Conservation (phyloP, 768 basidiomycete species). For the Kwoniella sp. region DNA sequence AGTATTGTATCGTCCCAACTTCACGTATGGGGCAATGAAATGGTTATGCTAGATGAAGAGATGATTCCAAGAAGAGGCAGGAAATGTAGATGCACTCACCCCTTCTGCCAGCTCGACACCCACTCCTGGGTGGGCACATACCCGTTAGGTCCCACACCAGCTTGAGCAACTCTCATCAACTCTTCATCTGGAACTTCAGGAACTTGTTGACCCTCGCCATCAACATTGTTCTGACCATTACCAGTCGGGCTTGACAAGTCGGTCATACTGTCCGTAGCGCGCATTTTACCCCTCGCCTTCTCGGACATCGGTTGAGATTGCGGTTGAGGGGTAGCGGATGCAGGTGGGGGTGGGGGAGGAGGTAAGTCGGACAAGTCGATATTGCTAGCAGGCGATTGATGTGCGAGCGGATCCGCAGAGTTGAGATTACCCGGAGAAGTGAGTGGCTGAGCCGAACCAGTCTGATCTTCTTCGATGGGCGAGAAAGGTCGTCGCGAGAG, state of each 20-base stretch:
- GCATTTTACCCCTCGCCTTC: slow-evolving; percentile 90
- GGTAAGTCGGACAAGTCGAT: slow-evolving; percentile 8
- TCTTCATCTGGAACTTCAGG: slow-evolving; percentile 58
- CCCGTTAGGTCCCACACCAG: slow-evolving; percentile 79
- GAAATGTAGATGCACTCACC: no score
- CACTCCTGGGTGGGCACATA: slow-evolving; percentile 97
- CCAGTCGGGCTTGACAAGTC: slow-evolving; percentile 17
- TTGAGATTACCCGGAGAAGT: slow-evolving; percentile 34
- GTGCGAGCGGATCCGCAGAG: slow-evolving; percentile 23
- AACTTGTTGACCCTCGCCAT: slow-evolving; percentile 58
- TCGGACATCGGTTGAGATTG: slow-evolving; percentile 62
- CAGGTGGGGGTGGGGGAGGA: slow-evolving; percentile 30
- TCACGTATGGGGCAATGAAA: no score
- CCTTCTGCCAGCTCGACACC: slow-evolving; percentile 94
- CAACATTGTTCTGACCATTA: slow-evolving; percentile 4
- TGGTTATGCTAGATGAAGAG: no score
- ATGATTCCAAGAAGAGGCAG: no score
- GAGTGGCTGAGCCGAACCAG: slow-evolving; percentile 24
- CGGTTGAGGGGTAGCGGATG: background rate
- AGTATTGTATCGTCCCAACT: no score
- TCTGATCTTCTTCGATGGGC: background rate
- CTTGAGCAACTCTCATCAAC: slow-evolving; percentile 67
- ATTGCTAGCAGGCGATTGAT: background rate
- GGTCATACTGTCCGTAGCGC: slow-evolving; percentile 59
- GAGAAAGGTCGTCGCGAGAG: background rate